Percentiles rank a stretch among this genome's conserved stretches.
Conservation (phyloP, 2,329 filamentous ascomycete species). For the Verticillium dahliae region DNA sequence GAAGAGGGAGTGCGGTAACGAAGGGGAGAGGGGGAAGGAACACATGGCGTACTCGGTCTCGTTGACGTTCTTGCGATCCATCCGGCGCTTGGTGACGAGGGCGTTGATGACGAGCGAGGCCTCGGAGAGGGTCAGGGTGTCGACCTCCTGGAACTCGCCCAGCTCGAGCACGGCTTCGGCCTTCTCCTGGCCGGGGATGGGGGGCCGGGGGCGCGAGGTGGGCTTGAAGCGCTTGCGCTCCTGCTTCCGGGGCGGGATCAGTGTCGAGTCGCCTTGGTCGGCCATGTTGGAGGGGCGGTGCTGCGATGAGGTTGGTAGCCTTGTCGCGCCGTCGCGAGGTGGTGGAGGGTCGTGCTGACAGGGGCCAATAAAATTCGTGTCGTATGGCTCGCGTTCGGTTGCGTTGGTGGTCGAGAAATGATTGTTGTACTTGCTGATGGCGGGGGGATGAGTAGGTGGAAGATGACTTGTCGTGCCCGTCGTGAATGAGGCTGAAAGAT, state of each 20-base stretch:
- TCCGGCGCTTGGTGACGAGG: slow-evolving; percentile 72
- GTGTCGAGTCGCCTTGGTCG: not conserved
- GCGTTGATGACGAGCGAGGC: slow-evolving; percentile 88
- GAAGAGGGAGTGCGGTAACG: too few species aligned
- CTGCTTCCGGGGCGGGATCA: not conserved
- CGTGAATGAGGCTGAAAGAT: not conserved
- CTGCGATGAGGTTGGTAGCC: not conserved
- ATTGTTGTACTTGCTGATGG: not conserved
- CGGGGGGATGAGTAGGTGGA: not conserved
- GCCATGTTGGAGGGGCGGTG: not conserved
- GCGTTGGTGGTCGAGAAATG: not conserved
- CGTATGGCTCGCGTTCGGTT: not conserved
- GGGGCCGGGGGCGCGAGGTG: slow-evolving; percentile 62
- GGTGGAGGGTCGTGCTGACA: not conserved
- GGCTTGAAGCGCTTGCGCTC: slow-evolving; percentile 1
- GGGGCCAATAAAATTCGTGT: not conserved
- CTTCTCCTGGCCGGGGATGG: slow-evolving; percentile 76
- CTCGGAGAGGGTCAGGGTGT: slow-evolving; percentile 87
- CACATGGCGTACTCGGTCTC: slow-evolving; percentile 64
- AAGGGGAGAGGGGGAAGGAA: not conserved
- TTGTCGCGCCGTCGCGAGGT: not conserved
- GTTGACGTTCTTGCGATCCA: slow-evolving; percentile 74
- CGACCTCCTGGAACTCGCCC: slow-evolving; percentile 88
- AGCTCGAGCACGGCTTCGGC: slow-evolving; percentile 75
- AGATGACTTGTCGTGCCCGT: not conserved